Base-by-base conservation (phyloP, 2,329 filamentous ascomycete species). In the Cercospora berteroae region DNA sequence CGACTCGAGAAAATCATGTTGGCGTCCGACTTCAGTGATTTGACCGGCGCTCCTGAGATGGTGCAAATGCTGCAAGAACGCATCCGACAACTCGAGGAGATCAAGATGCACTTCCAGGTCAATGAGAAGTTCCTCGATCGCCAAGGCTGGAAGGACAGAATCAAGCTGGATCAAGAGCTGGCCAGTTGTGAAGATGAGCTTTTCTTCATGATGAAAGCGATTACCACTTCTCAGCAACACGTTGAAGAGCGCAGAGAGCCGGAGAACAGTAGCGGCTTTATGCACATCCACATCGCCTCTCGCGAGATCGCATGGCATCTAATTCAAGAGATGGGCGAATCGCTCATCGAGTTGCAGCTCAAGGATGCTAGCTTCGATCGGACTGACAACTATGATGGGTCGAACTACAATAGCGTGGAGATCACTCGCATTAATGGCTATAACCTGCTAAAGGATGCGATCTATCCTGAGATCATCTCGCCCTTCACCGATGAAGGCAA, bases 121-220 rank as follows among this genome's bases (percentile, higher is more conserved):
- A 93, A 98, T 77, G 90, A 93, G 36, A 91, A 90, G 74, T 91
- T 91, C 68, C 85, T 99, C 27, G 94, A 98, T 79, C 89, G 89
- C 74, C 88, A 91, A 75, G 94, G 94, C 13, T 98, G 94, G 94
- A 89, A 95, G 76, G 94, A 98, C 77, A 88, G 93, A 36, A 84
- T 97, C 67, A 82, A 89, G n/a, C 85, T 99, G 52, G 95, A 99
- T 77, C 90, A 91, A 61, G 95, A 99, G 77, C 83, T 99, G 60
- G 88, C 92, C 9, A 88, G 88, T 20, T 97, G 93, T 75, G 95
- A 98, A 78, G 95, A 99, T 75, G 96, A 99, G 79, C 81, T 99
- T 8, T 99, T 99, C 84, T 99, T 99, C 81, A 91, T 99, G 83
- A 98, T 99, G 95, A 98, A 99, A 76, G 96, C 95, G 44, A 99